These are phyloP conservation scores for Mycena belliarum DNA, from an alignment of 768 basidiomycete species.

Conservation along the genomic window DNA sequence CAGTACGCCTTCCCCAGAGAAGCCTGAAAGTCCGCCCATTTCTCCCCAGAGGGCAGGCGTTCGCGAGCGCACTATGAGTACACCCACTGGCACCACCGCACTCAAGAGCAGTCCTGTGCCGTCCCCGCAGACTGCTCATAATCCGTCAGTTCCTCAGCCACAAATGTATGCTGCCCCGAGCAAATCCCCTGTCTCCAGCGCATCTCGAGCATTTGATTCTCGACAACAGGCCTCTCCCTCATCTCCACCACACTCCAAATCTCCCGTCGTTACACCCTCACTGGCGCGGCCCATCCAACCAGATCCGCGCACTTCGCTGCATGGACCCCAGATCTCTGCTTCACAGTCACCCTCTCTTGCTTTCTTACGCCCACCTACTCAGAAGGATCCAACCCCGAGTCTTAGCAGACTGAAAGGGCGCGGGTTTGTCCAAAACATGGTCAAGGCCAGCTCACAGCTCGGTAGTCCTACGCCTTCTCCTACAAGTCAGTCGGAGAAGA, in stretches of 20 bases:
- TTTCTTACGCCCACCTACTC: constrained; percentile 54
- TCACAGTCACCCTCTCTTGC: constrained; percentile 52
- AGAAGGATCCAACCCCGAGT: constrained; percentile 80
- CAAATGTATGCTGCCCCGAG: neutral
- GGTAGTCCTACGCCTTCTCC: constrained; percentile 39
- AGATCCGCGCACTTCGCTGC: constrained; percentile 44
- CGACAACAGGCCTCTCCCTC: constrained; percentile 2
- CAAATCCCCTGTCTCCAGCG: neutral
- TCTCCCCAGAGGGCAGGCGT: constrained; percentile 40
- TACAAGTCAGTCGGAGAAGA: constrained; percentile 30
- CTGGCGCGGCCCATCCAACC: constrained; percentile 58
- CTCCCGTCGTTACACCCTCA: constrained; percentile 36
- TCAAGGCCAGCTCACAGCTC: constrained; percentile 64
- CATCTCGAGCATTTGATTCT: constrained; percentile 5
- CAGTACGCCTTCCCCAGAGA: constrained; percentile 41
- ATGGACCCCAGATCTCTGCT: constrained; percentile 44
- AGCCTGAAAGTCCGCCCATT: constrained; percentile 38
- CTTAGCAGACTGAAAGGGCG: constrained; percentile 81
- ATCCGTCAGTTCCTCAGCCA: neutral
- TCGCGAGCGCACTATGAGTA: constrained; percentile 55
- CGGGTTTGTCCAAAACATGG: constrained; percentile 83
- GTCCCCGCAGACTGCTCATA: constrained; percentile 6
- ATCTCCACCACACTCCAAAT: constrained; percentile 7
- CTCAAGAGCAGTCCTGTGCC: neutral
- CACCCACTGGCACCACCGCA: constrained; percentile 28